Base-by-base conservation (phyloP, 2,329 filamentous ascomycete genomes). In the Clarireedia homoeocarpa region DNA sequence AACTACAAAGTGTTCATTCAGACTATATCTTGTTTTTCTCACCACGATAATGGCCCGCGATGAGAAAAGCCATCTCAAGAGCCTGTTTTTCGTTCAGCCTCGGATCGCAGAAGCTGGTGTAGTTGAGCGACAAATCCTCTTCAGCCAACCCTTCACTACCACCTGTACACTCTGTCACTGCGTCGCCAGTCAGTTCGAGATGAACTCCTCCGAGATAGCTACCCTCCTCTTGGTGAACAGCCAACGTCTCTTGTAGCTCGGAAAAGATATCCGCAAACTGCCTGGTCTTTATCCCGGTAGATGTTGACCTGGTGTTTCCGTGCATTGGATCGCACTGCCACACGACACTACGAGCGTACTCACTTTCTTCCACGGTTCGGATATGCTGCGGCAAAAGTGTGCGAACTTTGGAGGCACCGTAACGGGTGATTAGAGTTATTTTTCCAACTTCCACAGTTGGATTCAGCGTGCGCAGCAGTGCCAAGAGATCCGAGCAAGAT, bases 291-390 rank as follows among this genome's bases (percentile, higher is more conserved):
- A 96, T 83, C 26, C 91, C 91, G 0, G 81, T 75, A 0, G 82
- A 79, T 0, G 89, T 92, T 20, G 81, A 79, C 45, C 78, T 74
- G 39, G 83, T 86, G 73, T 87, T 87, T 60, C 94, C 94, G 73
- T 99, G 94, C 94, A 99, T 99, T 23, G 94, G 94, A 73, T 99
- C 94, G 74, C 92, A 97, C 74, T 97, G 94, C 92, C 92, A 97
- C 65, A 96, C 89, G 4, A 95, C 90, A 23, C 72, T 74, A 51
- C 76, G 71, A 48, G 71, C 71, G 71, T 83, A 84, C 72, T 85
- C 90, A 56, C 88, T 91, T 65, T 79, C 79, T 71, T 94, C 87
- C 26, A 99, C 92, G 39, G 89, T 90, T 63, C 87, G 83, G 69
- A 99, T 97, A 72, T 97, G 94, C 7, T 75, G 78, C 0, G 91